Evolutionary conservation across 1,284 basidiomycete species (phyloP).

Genomic region (Exobasidium rhododendri): DNA sequence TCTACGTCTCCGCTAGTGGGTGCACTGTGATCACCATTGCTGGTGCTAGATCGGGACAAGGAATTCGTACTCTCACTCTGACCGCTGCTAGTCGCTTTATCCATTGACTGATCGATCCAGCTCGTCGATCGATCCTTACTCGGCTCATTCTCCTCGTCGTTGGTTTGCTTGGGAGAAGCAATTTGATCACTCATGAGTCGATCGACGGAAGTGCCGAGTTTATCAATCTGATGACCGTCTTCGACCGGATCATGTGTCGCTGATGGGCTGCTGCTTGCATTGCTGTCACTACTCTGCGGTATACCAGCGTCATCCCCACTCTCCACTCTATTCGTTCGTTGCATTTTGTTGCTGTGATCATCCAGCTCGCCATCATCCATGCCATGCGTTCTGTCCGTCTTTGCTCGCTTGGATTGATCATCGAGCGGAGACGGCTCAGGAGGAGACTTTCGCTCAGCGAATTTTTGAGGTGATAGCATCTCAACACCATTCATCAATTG

Average conservation of each 20-base stretch:
- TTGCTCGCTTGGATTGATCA: neutral
- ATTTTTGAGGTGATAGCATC: conserved; percentile 60
- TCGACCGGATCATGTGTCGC: conserved; percentile 11
- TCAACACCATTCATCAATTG: conserved; percentile 65
- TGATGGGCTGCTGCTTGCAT: neutral
- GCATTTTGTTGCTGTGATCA: neutral
- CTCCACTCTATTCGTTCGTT: conserved; percentile 20
- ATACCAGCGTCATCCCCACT: conserved; percentile 32
- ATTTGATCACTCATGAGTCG: neutral
- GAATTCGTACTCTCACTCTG: neutral
- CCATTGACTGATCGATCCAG: neutral
- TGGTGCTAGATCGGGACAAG: neutral
- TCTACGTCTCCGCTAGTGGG: neutral
- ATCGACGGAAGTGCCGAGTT: neutral
- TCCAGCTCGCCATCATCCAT: neutral
- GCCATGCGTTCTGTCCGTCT: neutral
- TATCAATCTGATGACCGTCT: neutral
- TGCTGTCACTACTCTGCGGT: conserved; percentile 13
- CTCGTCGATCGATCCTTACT: neutral
- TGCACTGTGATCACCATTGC: neutral
- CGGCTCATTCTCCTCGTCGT: too few relatives aligned
- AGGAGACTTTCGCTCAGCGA: neutral
- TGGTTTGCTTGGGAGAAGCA: neutral
- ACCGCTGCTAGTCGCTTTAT: neutral
- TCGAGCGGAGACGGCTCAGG: neutral